Evolutionary conservation across 2,329 filamentous ascomycete species (phyloP), one percentile per base, ranked within the genome.

Genomic region (Fusarium torulosum): DNA sequence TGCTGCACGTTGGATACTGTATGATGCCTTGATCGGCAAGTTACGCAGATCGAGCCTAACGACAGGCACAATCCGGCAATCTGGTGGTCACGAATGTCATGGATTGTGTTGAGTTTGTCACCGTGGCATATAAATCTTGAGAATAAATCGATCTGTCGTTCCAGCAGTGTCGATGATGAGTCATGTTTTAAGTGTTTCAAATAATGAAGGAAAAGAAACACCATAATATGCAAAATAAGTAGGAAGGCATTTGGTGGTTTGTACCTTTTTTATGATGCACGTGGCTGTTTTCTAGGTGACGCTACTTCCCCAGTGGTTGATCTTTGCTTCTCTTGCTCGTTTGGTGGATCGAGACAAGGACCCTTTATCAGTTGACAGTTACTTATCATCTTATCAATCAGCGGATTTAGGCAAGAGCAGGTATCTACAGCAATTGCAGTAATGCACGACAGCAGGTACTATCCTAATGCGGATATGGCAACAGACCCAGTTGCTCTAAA

Each of bases 311-410:
- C 45, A 53, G 31, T 33, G 33, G 63, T 49, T 44, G 50, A 63
- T 63, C 50, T 51, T 62, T 57, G 60, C 47, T 63, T 33, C 23
- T 53, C 41, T 58, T 38, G 29, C n/a, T 8, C 38, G 40, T 49
- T 49, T 35, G 54, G 47, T 58, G 56, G 56, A 49, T 45, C 43
- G 21, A 38, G 19, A 31, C 19, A 31, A 23, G 41, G 25, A 33
- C 53, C 35, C 27, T 44, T 54, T 43, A 52, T 59, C 54, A 23
- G 7, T n/a, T 58, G 29, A 23, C 55, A 25, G 31, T 29, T 33
- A 37, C 42, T 57, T 67, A 44, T 53, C 40, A 53, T 38, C 62
- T 66, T 62, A 63, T 63, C 59, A 63, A 63, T 63, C 38, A 41
- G 27, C 23, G 15, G 15, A 37, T 19, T 8, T n/a, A 10, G 54